Conservation (phyloP, 805 yeast genomes). For the Grigorovia yakushimaensis region DNA sequence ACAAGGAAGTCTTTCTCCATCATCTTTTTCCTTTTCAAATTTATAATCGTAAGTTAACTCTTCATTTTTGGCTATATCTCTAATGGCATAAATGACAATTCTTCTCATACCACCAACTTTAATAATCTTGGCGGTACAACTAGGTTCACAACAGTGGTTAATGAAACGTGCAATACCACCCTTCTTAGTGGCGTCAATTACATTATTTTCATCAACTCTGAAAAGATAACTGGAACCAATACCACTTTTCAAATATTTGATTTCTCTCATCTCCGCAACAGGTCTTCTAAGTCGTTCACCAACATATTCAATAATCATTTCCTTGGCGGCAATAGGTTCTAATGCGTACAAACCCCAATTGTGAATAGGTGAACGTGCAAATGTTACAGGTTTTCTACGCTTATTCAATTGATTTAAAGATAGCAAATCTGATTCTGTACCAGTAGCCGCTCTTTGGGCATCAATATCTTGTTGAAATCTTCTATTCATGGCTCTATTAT, state of each 20-base stretch:
- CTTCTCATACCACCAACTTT: slow-evolving; percentile 90
- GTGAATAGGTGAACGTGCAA: slow-evolving; percentile 93
- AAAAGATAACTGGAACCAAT: slow-evolving; percentile 92
- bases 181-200: slow-evolving; percentile 92
- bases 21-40: slow-evolving; percentile 84
- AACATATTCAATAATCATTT: slow-evolving; percentile 96
- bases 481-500: slow-evolving; percentile 77
- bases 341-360: slow-evolving; percentile 96
- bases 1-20: slow-evolving; percentile 80
- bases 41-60: slow-evolving; percentile 95
- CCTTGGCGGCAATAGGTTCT: slow-evolving; percentile 91
- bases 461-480: slow-evolving; percentile 83
- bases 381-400: slow-evolving; percentile 88
- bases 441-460: slow-evolving; percentile 67
- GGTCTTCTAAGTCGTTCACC: slow-evolving; percentile 92
- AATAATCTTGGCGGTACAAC: slow-evolving; percentile 93
- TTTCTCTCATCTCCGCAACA: slow-evolving; percentile 87
- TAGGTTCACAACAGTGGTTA: slow-evolving; percentile 95
- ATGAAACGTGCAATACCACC: slow-evolving; percentile 97
- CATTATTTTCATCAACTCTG: slow-evolving; percentile 87
- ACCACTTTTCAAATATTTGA: slow-evolving; percentile 76
- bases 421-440: slow-evolving; percentile 71
- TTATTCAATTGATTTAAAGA: slow-evolving; percentile 81
- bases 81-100: slow-evolving; percentile 86
- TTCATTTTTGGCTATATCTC: slow-evolving; percentile 80